Evolutionary conservation across 179 eudicot genomes (phyloP), one percentile per base, ranked within the genome.

Genomic region (Beta macrorhiza): DNA sequence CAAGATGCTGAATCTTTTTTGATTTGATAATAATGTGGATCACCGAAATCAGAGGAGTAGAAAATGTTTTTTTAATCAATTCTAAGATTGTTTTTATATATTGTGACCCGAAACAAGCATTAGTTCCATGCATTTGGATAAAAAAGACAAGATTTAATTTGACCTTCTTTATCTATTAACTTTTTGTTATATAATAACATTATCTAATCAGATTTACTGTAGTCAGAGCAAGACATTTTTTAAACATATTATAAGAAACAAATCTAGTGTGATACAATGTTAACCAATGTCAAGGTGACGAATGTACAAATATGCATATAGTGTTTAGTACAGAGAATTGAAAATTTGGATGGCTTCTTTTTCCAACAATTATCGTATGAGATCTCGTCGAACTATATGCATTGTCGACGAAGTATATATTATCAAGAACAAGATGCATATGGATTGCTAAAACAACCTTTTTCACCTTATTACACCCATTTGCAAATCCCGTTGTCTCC

Each of bases 321-420:
- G 22, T 11, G 11, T 52, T 45, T 42, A 32, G 20, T 58, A 15
- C 8, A 67, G 42, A 13, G 51, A 51, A 16, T 74, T 25, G 52
- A 67, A 65, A 32, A 49, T n/a, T 76, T 53, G 82, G 47, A 64
- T 42, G 83, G 86, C 80, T 84, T 70, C 81, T 71, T 76, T 69
- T 76, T 75, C 83, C 83, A 84, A 84, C 56, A 84, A 70, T 80
- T 70, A 75, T 83, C 22, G 29, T 37, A 79, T 32, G 72, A 83
- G 80, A 75, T 79, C 76, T 79, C 61, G 76, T 83, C 56, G 57
- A 69, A 79, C 25, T 61, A 63, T 76, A 80, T 76, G 70, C 77
- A 80, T 59, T 56, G 79, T 79, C 72, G 77, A 76, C 22, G 13
- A 58, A 12, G 17, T 42, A 25, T 22, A 61, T 13, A 19, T 76